Base-by-base conservation (phyloP, 495 filamentous ascomycete species). In the Tirmania nivea region DNA sequence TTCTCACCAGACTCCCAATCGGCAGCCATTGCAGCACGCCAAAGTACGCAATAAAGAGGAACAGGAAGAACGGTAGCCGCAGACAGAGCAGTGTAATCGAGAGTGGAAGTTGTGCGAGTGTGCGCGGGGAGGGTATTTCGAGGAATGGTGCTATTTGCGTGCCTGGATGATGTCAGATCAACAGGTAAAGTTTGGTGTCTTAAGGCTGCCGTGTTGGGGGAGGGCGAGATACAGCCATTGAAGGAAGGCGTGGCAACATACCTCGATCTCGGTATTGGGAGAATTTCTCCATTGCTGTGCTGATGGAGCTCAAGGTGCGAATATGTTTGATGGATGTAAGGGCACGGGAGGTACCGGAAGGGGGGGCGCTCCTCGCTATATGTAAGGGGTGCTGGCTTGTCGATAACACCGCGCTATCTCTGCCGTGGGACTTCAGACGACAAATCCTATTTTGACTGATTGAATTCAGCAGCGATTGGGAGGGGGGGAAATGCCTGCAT, bases 91-190 rank as follows among this genome's bases (percentile, higher is more conserved):
- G 60, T 20, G 73, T 68, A 2, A 81, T 73, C 2, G 75, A 66
- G 11, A 50, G 14, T 16, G 39, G 39, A 4, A 50, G 48, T 5
- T 50, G n/a, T 12, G 48, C 20, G 11, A 50, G 11, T 12, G 48
- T 12, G 12, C 11, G n/a, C 14, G 77, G 71, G 0, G 77, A 74
- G 16, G 78, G 69, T 31, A 86, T 74, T 4, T 92, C 87, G 53
- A 95, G 76, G 72, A 96, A 99, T 21, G 90, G 90, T 53, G 92
- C 86, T 61, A 96, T 90, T 60, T 88, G 90, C 53, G 90, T 92
- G 58, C 87, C 90, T 97, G 63, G 51, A 19, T 10, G 35, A 48
- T 42, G 47, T 50, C 56, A 56, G 52, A 62, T 31, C 3, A 31
- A 31, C 3, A 31, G 7, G 25, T 31, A 31, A 31, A 31, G 3